Conservation (phyloP, 768 basidiomycete species). For the Hygrophorus pudorinus region DNA sequence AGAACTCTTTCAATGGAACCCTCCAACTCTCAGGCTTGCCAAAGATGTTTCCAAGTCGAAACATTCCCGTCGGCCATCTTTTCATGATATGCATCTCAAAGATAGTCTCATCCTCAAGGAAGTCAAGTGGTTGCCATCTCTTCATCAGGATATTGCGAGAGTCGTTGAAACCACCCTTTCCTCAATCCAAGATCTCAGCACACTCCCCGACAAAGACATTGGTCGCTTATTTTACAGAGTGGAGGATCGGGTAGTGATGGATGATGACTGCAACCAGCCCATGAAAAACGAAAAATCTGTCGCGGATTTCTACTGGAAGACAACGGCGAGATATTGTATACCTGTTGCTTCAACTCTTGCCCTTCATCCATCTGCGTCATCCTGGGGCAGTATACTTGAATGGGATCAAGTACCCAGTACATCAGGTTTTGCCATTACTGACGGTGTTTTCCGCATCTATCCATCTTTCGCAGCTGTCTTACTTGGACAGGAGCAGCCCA, state of each 20-base stretch:
- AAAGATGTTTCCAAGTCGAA: no score
- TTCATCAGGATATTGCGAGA: not conserved
- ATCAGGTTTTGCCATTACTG: not conserved
- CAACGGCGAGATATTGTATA: not conserved
- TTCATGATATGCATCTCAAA: constrained; percentile 1
- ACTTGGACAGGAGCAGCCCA: not conserved
- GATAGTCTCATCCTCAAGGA: not conserved
- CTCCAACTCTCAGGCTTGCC: no score
- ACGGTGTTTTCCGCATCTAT: constrained; percentile 1
- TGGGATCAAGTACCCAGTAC: not conserved
- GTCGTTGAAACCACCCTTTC: not conserved
- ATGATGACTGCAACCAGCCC: not conserved
- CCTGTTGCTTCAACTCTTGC: constrained; percentile 6
- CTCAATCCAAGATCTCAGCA: not conserved
- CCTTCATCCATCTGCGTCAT: not conserved
- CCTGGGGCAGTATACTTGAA: not conserved
- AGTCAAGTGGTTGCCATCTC: not conserved
- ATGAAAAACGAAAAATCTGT: not conserved
- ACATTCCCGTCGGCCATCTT: constrained; percentile 8
- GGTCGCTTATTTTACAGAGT: no score
- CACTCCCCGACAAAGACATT: not conserved
- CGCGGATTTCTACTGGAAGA: not conserved
- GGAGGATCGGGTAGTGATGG: not conserved
- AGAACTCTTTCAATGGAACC: no score
- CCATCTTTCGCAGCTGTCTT: not conserved